Conservation (phyloP, 192 early-diverging fungal genomes). For the Coemansia sp. region DNA sequence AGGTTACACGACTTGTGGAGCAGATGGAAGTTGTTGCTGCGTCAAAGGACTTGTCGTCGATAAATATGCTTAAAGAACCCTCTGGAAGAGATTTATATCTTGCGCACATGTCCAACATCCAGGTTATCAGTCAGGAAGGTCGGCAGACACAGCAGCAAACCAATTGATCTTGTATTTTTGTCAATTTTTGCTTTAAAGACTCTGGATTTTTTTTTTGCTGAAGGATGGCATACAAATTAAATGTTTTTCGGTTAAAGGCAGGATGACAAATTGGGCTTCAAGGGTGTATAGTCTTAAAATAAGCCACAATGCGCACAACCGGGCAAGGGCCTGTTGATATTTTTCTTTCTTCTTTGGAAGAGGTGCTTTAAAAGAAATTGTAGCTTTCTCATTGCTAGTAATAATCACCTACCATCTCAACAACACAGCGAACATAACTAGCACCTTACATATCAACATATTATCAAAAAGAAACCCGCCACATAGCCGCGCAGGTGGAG, state of each 20-base stretch:
- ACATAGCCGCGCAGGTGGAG: neutral
- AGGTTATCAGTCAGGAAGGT: conserved; percentile 26
- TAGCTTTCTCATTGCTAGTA: neutral
- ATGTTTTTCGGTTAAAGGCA: too few species aligned
- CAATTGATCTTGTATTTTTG: conserved; percentile 14
- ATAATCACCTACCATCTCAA: neutral
- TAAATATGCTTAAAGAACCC: conserved; percentile 37
- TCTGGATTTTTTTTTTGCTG: neutral
- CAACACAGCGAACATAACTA: neutral
- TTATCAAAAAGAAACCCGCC: neutral
- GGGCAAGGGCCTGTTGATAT: neutral
- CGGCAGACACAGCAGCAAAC: conserved; percentile 26
- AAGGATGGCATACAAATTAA: too few species aligned
- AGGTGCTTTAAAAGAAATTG: neutral
- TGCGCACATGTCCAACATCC: conserved; percentile 42
- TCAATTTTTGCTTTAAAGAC: neutral
- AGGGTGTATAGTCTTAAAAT: too few species aligned
- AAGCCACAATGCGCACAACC: neutral
- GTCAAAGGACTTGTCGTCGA: conserved; percentile 11
- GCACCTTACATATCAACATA: too few species aligned
- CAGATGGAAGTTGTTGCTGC: conserved; percentile 28
- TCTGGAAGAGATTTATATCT: conserved; percentile 48
- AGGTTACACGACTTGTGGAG: conserved; percentile 29
- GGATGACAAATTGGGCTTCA: too few species aligned
- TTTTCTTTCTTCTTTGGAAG: neutral